Evolutionary conservation across 2,329 filamentous ascomycete genomes (phyloP).

Genomic region (Fusarium brachygibbosum): DNA sequence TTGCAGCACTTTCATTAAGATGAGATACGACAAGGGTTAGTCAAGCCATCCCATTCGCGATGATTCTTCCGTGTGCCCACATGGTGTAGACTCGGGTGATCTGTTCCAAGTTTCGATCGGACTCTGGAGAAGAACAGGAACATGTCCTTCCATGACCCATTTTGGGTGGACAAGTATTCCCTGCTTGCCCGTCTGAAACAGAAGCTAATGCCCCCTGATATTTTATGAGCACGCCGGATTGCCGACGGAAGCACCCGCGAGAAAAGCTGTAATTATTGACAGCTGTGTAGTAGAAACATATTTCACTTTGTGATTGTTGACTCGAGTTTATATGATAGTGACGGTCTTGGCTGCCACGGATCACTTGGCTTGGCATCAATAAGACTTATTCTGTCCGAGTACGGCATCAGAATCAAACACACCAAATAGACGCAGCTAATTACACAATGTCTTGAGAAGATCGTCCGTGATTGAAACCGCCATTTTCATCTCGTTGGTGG

Average conservation of each 20-base stretch:
- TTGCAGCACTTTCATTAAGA: conserved; percentile 24
- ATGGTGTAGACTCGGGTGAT: conserved; percentile 33
- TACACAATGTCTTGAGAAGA: conserved; percentile 6
- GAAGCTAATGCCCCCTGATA: conserved; percentile 36
- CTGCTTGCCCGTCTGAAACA: conserved; percentile 36
- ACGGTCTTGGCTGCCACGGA: background rate
- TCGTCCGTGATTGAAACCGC: conserved; percentile 30
- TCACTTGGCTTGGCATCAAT: conserved; percentile 11
- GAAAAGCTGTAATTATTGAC: background rate
- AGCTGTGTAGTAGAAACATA: background rate
- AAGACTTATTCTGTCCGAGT: background rate
- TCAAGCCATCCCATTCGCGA: conserved; percentile 9
- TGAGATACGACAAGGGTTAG: conserved; percentile 31
- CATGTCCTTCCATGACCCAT: conserved; percentile 15
- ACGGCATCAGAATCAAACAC: background rate
- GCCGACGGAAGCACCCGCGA: background rate
- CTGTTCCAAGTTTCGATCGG: conserved; percentile 12
- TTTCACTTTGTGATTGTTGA: background rate
- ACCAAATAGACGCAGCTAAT: conserved; percentile 12
- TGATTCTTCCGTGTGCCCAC: conserved; percentile 36
- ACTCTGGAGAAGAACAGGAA: conserved; percentile 30
- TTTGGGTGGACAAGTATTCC: conserved; percentile 24
- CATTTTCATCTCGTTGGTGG: conserved; percentile 36
- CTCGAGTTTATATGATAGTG: background rate
- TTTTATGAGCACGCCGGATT: conserved; percentile 22